Base-by-base conservation (phyloP, 2,329 filamentous ascomycete species). In the Aureobasidium sp. region DNA sequence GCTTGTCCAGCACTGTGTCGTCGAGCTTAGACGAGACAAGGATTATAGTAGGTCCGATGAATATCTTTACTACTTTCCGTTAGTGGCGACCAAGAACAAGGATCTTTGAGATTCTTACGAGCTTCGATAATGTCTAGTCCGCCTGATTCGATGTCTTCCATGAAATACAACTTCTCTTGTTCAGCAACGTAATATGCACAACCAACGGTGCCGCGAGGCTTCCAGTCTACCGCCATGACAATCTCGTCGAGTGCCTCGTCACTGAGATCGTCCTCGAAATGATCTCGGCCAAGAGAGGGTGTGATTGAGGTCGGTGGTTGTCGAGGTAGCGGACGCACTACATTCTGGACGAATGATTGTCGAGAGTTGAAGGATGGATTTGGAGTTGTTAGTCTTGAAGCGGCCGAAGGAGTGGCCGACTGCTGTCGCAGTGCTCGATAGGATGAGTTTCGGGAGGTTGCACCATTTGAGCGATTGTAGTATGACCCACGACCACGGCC, bases 161-260 rank as follows among this genome's bases (percentile, higher is more conserved):
- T 86, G 47, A 96, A 79, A 63, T 84, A 87, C 3, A 97, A 74
- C 39, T 80, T 84, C 68, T 89, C 86, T 42, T 91, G 84, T 29
- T 81, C 76, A 6, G 87, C 85, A 51, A 87, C 78, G 70, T 93
- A 96, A 70, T 93, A 96, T 50, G 90, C 87, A 72, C 91, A 97
- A 0, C 93, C 93, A 20, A 96, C 80, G 0, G 82, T 86, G 0
- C 83, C 85, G 34, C 84, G 82, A n/a, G 86, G 82, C 65, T 82
- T 85, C 71, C 93, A 80, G 63, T 95, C 86, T 27, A 96, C 78
- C 0, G 90, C 89, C 85, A 96, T 90, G 63, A 96, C 82, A 29
- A 91, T 76, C 70, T 94, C 89, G 62, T 84, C 82, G 41, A 86
- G 70, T 0, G 77, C 70, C 62, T 87, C 84, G 39, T 70, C 68